Base-by-base conservation (phyloP, 495 filamentous ascomycete genomes). In the Aspergillus baeticus region DNA sequence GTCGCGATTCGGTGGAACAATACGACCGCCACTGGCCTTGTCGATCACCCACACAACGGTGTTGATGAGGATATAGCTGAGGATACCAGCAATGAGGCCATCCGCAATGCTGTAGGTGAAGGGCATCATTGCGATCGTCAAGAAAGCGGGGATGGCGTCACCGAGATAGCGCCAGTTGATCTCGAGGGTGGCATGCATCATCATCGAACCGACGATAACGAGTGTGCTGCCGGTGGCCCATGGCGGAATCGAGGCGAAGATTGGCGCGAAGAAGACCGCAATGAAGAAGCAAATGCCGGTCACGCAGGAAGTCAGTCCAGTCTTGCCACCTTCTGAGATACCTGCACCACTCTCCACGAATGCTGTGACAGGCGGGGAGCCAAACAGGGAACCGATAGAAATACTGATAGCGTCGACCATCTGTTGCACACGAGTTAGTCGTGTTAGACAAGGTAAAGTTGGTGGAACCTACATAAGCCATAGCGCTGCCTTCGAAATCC, bases 141-240 rank as follows among this genome's bases (percentile, higher is more conserved):
- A 67, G 70, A 93, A 92, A 1, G 89, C 89, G 0, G 89, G 89
- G 29, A 92, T 77, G 21, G 86, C 84, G 69, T 93, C 89, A 46
- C 87, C 88, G 33, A 84, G 69, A 73, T 93, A 93, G 10, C 75
- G 72, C 89, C 89, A 92, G 78, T 93, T 93, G 75, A 93, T 92
- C 55, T 92, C 86, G 21, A 78, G 80, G 11, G 84, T 85, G 3
- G 88, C 74, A 54, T 82, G 79, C 59, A 86, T 84, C 89, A 93
- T 93, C 78, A 93, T 84, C 29, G 86, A 82, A 31, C 89, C 88
- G 50, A 93, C 87, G 33, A 93, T 81, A 59, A 93, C 81, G 17
- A 93, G 83, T 20, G 90, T 90, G 70, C 85, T 89, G 17, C 89
- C 89, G 3, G 89, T 93, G 1, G 89, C 89, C 88, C 88, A 93